Conservation (phyloP, 345 rosid genomes). For the Pugionium cornutum region DNA sequence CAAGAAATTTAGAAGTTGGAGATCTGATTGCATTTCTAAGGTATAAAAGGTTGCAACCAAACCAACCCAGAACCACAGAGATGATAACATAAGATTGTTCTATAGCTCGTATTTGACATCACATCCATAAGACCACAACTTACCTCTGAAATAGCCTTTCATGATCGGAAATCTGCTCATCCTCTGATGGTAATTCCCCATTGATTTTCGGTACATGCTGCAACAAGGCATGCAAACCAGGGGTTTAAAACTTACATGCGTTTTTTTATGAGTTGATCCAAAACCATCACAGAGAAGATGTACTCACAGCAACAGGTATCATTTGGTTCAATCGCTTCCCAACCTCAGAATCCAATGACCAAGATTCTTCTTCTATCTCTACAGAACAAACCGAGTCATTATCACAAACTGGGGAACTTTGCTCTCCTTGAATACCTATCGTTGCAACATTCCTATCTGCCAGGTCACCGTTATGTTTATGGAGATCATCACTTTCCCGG, state of each 20-base stretch:
- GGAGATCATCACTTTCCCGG: conserved; percentile 18
- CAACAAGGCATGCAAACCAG: conserved; percentile 21
- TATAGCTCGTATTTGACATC: background rate
- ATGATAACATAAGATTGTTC: background rate
- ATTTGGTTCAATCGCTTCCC: conserved; percentile 71
- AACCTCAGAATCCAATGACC: conserved; percentile 43
- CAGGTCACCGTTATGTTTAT: conserved; percentile 32
- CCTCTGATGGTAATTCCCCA: conserved; percentile 43
- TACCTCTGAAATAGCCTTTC: conserved; percentile 43
- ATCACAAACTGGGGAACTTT: conserved; percentile 31
- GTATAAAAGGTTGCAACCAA: background rate
- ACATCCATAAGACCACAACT: background rate
- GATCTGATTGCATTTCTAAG: background rate
- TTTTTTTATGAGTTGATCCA: background rate
- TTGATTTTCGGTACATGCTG: conserved; percentile 47
- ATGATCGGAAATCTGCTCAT: conserved; percentile 45
- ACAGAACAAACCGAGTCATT: conserved; percentile 42
- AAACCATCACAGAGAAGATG: conserved; percentile 11
- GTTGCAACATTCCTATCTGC: conserved; percentile 26
- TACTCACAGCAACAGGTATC: conserved; percentile 74
- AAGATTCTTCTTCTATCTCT: conserved; percentile 58
- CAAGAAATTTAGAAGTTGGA: background rate
- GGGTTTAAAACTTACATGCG: background rate
- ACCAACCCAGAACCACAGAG: background rate
- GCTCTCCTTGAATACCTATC: conserved; percentile 20